A percentile compares a stretch with the other conserved stretches of the same genome.
These are phyloP conservation scores for Leonotis leonurus DNA, from an alignment of 257 asterid species.

Conservation along the genomic window DNA sequence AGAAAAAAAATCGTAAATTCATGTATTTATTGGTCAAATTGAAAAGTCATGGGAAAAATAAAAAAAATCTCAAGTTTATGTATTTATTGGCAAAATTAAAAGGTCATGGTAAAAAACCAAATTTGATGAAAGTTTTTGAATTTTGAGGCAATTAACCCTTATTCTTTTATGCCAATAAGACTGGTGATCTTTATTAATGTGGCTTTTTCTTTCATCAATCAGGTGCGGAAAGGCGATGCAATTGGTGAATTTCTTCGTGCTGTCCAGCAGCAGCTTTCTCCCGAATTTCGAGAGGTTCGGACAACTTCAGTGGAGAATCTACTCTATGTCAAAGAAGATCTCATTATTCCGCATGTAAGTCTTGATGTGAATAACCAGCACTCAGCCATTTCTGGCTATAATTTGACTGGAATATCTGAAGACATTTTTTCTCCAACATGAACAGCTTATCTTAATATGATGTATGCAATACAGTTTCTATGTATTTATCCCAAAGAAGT, in stretches of 20 bases:
- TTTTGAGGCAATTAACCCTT: too few relatives aligned
- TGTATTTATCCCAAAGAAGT: too few relatives aligned
- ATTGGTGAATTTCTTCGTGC: conserved; percentile 95
- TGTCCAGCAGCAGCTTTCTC: conserved; percentile 98
- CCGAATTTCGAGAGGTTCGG: conserved; percentile 94
- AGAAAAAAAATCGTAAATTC: too few relatives aligned
- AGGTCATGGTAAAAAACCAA: too few relatives aligned
- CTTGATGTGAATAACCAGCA: not conserved
- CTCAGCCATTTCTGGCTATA: not conserved
- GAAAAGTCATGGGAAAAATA: too few relatives aligned
- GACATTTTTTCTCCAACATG: not conserved
- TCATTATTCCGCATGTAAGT: conserved; percentile 94
- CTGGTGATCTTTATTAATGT: not conserved
- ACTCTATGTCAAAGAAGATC: conserved; percentile 98
- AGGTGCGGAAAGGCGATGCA: conserved; percentile 90
- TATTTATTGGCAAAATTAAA: too few relatives aligned
- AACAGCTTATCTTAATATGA: not conserved
- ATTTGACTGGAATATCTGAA: not conserved
- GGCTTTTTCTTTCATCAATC: conserved; percentile 9
- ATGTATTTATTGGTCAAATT: too few relatives aligned
- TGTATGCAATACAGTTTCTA: not conserved
- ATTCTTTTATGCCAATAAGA: too few relatives aligned
- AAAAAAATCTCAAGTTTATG: too few relatives aligned
- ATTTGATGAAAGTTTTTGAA: too few relatives aligned
- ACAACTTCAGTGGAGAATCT: conserved; percentile 93